Evolutionary conservation across 768 basidiomycete genomes (phyloP), one percentile per base, ranked within the genome.

Genomic region (Pleurotus pulmonarius): DNA sequence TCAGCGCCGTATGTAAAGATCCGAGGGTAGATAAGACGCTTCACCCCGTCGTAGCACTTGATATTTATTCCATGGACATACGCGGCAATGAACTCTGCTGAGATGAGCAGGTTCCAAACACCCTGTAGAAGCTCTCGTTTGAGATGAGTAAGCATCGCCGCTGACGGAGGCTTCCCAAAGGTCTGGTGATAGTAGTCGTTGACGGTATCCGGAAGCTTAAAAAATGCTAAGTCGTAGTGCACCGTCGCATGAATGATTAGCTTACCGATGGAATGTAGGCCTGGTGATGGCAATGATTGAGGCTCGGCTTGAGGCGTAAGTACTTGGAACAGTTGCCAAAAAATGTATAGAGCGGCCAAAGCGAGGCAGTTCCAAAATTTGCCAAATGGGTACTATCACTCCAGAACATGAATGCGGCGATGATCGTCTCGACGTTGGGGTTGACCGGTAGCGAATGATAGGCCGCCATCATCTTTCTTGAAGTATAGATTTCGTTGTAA

Each of bases 291-390:
- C 65, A 63, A 1, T 73, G 66, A 18, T 64, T 60, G 0, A 64
- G 64, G 5, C 58, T 63, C 1, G 73, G 73, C 12, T 63, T 60
- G 1, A 59, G 58, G 0, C 68, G 63, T 3, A 63, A 55, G 46
- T 77, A 78, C 59, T 81, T 82, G 0, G 75, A 76, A 5, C 68
- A 61, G 46, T 73, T 74, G 0, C 74, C 76, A 29, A 61, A 55
- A 38, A 60, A 63, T 34, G 66, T 38, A 49, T 74, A 73, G 5
- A 71, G 59, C 1, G 70, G 73, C 71, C 73, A 74, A 1, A 69
- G 54, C 4, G 64, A 61, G 1, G 69, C 65, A 6, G 54, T 66
- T 3, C 73, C 71, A 59, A 74, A 75, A 39, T 63, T 62, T 9
- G 73, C 63, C 8, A 71, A 56, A 44, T 67, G 64, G 1, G 72